These are phyloP conservation scores for Globisporangium parvum DNA, from an alignment of 352 stramenopile genomes.

Conservation along the genomic window DNA sequence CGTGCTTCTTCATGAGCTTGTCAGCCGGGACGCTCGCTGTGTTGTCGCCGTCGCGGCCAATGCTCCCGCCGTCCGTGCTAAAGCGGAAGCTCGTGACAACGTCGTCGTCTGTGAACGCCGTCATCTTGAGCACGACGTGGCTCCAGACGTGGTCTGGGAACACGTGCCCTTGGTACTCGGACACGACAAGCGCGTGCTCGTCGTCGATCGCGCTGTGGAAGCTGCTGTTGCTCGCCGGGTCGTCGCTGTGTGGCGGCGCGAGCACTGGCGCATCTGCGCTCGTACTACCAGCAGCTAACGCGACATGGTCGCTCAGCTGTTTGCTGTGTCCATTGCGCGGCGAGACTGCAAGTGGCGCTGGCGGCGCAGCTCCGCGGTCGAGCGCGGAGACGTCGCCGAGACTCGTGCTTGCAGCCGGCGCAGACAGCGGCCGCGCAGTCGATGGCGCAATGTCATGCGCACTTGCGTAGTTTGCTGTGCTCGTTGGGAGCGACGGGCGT, in stretches of 20 bases:
- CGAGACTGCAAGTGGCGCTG: no score
- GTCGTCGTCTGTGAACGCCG: constrained; percentile 68
- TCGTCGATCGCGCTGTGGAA: constrained; percentile 6
- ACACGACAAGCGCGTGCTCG: constrained; percentile 5
- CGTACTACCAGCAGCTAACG: background rate
- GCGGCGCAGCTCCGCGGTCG: no score
- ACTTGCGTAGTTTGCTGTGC: background rate
- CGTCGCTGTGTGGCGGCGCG: background rate
- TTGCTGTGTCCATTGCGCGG: no score
- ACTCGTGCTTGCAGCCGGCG: no score
- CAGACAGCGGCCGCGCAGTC: background rate
- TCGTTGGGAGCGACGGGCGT: constrained; percentile 11
- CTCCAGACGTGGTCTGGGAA: constrained; percentile 49
- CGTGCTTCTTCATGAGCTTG: constrained; percentile 40
- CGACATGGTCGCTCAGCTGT: background rate
- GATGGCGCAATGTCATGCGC: background rate
- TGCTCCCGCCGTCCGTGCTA: constrained; percentile 34
- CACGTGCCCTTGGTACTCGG: constrained; percentile 18
- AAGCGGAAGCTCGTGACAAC: constrained; percentile 72
- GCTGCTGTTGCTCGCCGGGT: constrained; percentile 5
- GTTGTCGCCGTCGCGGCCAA: constrained; percentile 49
- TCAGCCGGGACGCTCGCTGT: constrained; percentile 66
- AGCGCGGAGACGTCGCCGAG: no score
- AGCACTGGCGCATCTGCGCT: background rate
- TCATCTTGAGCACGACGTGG: constrained; percentile 83